Base-by-base conservation (phyloP, 163 green algal species). In the Chloromonas sp. region DNA sequence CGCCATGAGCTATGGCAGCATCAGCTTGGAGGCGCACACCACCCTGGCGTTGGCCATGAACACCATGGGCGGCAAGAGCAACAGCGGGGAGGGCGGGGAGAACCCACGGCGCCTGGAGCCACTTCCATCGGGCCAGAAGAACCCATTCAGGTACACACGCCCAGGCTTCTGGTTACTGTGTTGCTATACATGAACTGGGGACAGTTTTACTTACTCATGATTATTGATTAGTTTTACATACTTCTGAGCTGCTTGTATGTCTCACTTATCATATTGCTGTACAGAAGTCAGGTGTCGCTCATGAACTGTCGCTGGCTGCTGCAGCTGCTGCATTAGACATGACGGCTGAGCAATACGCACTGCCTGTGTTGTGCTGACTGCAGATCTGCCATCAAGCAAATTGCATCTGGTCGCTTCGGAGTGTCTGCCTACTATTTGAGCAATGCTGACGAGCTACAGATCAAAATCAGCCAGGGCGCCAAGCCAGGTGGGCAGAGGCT, bases 11-110 rank as follows among this genome's bases (percentile, higher is more conserved):
- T 92, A 96, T 84, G 96, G 96, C 79, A 95, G 88, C 83, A 99
- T 99, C 88, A 95, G 87, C 1, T 90, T 98, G 61, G 96, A 99
- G 90, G 94, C 96, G 0, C 96, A 99, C 90, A 96, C 94, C 76
- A 98, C 95, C 0, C 91, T 98, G 79, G 96, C 96, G n/a, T 86
- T 96, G 61, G 96, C 96, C 74, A 99, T 99, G 96, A 99, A 99
- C 92, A 91, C 90, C 57, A 91, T 99, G 0, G 96, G 96, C 15
- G 96, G 95, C 78, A 98, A 97, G 92, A 94, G 87, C 86, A 98
- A 98, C 91, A 98, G 94, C 80, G 81, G 81, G 1, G 82, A 95
- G 96, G 89, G 97, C 92, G 92, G 93, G 83, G 86, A 93, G 91
- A 90, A 99, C 90, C 88, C 90, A n/a, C 85, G 90, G 36, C 92